Evolutionary conservation across 345 rosid species (phyloP), one percentile per base, ranked within the genome.

Genomic region (Moricandia arvensis): DNA sequence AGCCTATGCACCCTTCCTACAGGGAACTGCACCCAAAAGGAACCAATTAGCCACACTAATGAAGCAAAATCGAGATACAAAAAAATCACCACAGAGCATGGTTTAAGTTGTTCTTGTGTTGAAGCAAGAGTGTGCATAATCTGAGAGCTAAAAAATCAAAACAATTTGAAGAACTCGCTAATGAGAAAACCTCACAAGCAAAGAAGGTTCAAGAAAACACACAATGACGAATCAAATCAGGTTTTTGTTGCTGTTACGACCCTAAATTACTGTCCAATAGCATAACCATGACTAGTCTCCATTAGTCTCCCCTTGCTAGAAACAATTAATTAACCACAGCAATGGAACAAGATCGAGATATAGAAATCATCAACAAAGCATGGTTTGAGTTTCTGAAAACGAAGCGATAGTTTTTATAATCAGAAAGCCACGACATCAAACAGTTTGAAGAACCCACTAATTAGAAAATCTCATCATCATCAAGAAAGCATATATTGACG

Each of bases 1-100:
- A 83, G 85, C 0, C 93, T 85, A 75, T 89, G 93, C 18, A 89
- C 86, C 57, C 91, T 82, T 43, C 91, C 91, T 8, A 87, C 91
- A 0, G 93, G 91, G 57, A 89, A 87, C 93, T 89, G 76, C 63
- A 78, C 37, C 66, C 10, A 16, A 24, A 12, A 4, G 0, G 1
- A 11, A 11, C 8, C 3, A 12, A 37, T 55, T 9, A 55, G 59
- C 30, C 5, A 16, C 7, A 64, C 11, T 13, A 68, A 43, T 4
- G 43, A 5, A 6, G 34, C 35, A 65, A 57, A 5, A 24, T 64
- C n/a, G 2, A 53, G 13, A 26, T 15, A 24, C 51, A 59, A 0
- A 58, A 16, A 38, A 37, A 21, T 55, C 21, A 69, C 15, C 26
- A 37, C 0, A 69, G 18, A 61, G 75, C 35, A 18, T 21, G 24